Base-by-base conservation (phyloP, 371 early-diverging fungal species). In the Lichtheimia corymbifera region DNA sequence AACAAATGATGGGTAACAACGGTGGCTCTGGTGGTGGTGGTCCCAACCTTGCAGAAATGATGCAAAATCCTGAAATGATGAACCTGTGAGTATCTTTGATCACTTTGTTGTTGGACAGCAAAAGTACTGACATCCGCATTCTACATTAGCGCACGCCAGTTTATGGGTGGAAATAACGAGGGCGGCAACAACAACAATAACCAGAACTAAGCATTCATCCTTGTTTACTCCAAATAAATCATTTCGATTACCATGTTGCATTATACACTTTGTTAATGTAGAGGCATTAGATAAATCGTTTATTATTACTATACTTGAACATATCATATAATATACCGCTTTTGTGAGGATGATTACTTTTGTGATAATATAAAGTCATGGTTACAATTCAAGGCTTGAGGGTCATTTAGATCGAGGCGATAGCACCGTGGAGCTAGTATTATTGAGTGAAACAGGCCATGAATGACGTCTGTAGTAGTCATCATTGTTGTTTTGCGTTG, bases 31-130 rank as follows among this genome's bases (percentile, higher is more conserved):
- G 68, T 50, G 83, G 80, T 24, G 85, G 76, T 20, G 83, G 79
- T 47, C 72, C 76, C 14, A 80, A 83, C 30, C 71, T 93, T 47
- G 72, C 80, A 18, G 83, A 86, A 50, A 86, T 93, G 88, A 82
- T 93, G 88, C 82, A 83, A 49, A 87, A 93, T 70, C 93, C 93
- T 9, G 85, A 87, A 58, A 80, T 92, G 62, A 83, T 85, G 61
- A 80, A 88, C 47, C 85, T 90, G 92, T 86, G 76, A 79, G 85
- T 56, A 5, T 72, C 4, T 43, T 50, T 20, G 9, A 22, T 51
- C 13, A 42, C 13, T 55, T 22, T 25, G 11, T 40, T 12, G n/a
- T n/a, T n/a, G n/a, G 28, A 51, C 30, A 42, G 20, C 22, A 12
- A 20, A 50, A 18, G 40, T 20, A 22, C 27, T 56, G 9, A 24